These are phyloP conservation scores for Hylodesmum podocarpum DNA, from an alignment of 306 rosid genomes.

Conservation along the genomic window DNA sequence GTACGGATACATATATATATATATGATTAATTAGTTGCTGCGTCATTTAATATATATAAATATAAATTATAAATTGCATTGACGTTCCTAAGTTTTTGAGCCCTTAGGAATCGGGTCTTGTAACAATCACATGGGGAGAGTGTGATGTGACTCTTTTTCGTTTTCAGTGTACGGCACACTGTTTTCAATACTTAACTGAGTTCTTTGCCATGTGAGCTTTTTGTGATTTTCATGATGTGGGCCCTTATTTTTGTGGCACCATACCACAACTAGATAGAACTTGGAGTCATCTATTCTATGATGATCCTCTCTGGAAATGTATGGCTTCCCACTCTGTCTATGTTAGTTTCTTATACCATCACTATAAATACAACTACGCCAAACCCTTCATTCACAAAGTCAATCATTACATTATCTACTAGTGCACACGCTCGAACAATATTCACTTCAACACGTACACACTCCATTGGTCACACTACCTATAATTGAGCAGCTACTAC, in stretches of 20 bases:
- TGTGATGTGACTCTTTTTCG: slow-evolving; percentile 3
- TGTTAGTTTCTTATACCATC: background rate
- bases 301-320: slow-evolving; percentile 31
- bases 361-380: slow-evolving; percentile 27
- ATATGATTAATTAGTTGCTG: background rate
- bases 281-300: slow-evolving; percentile 12
- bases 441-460: background rate
- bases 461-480: background rate
- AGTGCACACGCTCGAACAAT: background rate
- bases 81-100: background rate
- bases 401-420: background rate
- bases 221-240: slow-evolving; percentile 39
- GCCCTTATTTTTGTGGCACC: slow-evolving; percentile 25
- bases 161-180: slow-evolving; percentile 42
- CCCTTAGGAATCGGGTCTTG: background rate
- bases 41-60: background rate
- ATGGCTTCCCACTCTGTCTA: slow-evolving; percentile 30
- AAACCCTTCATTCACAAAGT: background rate
- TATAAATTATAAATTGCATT: background rate
- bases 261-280: slow-evolving; percentile 23
- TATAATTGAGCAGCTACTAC: too few relatives aligned
- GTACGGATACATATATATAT: too few relatives aligned
- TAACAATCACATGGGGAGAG: slow-evolving; percentile 18
- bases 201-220: slow-evolving; percentile 44
- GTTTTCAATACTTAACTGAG: slow-evolving; percentile 24